Base-by-base conservation (phyloP, 2,329 filamentous ascomycete genomes). In the Aspergillus amoenus region DNA sequence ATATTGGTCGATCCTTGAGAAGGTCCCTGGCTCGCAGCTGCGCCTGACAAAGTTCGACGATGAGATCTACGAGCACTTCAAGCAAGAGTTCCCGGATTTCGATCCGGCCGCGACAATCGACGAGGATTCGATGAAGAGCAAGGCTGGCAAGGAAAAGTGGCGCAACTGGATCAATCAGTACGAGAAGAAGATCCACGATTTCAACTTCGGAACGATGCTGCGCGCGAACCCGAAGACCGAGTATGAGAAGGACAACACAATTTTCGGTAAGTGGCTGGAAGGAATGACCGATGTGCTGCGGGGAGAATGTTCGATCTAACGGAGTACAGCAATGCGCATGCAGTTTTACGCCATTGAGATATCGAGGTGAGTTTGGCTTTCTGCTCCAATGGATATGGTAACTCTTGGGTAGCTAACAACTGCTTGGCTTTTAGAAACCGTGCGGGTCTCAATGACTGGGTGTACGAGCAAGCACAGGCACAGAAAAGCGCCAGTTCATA, bases 61-160 rank as follows among this genome's bases (percentile, higher is more conserved):
- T 73, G 92, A 97, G 44, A 99, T 99, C 76, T 87, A 90, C 77
- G 88, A 90, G 64, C 91, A 97, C 77, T 89, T 99, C 68, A 87
- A 87, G 76, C 81, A 82, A 63, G 90, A 91, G 50, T 97, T 99
- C 70, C 94, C 94, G 64, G 94, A 97, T 30, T 95, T 96, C 70
- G 90, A 99, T 75, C 86, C 92, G 1, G 84, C 87, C 17, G 86
- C 79, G 42, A 89, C 89, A 11, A 88, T 99, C 63, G 77, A 96
- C 72, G 94, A 99, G 79, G 88, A 96, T 66, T 82, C 90, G 67
- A 97, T 99, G 93, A 99, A 99, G 87, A 97, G 91, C 84, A 95
- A 96, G 80, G 78, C 81, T 13, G 93, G 93, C 73, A 99, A 99
- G 82, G 91, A 95, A 78, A 84, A 84, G 73, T 99, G 94, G 94